phyloP scores from a whole-genome alignment of 2,329 filamentous ascomycete species.

The Aspergillus novoparasiticus region DNA sequence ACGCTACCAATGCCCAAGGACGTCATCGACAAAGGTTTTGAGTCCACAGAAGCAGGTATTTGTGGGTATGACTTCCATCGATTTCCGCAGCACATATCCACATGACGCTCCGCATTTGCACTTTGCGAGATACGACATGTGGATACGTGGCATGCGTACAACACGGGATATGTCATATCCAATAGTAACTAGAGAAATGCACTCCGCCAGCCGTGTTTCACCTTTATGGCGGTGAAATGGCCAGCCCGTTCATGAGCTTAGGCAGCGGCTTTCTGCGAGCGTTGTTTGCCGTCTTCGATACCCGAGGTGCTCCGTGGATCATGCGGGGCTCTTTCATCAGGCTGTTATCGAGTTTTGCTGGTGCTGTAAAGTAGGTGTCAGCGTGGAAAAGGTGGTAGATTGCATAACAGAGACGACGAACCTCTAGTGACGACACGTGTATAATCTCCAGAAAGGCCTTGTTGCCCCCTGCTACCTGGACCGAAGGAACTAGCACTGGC shows the following conservation, averaged over 20 bases:
- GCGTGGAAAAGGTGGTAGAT: conserved; percentile 20
- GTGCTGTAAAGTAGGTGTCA: conserved; percentile 60
- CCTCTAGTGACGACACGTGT: conserved; percentile 53
- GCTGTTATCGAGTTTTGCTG: conserved; percentile 78
- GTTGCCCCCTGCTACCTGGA: conserved; percentile 52
- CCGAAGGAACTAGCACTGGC: conserved; percentile 60
- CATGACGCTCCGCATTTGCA: neutral
- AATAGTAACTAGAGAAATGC: conserved; percentile 15
- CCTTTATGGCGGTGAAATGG: conserved; percentile 36
- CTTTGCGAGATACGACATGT: conserved; percentile 5
- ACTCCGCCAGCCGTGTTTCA: conserved; percentile 19
- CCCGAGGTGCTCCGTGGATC: conserved; percentile 80
- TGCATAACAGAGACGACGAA: conserved; percentile 29
- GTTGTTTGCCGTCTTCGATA: conserved; percentile 50
- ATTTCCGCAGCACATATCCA: conserved; percentile 6
- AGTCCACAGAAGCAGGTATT: conserved; percentile 8
- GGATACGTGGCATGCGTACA: conserved; percentile 14
- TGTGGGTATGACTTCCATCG: neutral
- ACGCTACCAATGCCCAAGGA: conserved; percentile 2
- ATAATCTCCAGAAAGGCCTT: conserved; percentile 53
- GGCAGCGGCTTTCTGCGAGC: conserved; percentile 46
- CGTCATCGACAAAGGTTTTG: conserved; percentile 11
- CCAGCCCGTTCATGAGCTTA: conserved; percentile 45
- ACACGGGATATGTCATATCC: conserved; percentile 12
- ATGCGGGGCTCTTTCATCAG: conserved; percentile 91